These are phyloP conservation scores for Phytophthora parvispora DNA, from an alignment of 352 stramenopile genomes.

Conservation along the genomic window DNA sequence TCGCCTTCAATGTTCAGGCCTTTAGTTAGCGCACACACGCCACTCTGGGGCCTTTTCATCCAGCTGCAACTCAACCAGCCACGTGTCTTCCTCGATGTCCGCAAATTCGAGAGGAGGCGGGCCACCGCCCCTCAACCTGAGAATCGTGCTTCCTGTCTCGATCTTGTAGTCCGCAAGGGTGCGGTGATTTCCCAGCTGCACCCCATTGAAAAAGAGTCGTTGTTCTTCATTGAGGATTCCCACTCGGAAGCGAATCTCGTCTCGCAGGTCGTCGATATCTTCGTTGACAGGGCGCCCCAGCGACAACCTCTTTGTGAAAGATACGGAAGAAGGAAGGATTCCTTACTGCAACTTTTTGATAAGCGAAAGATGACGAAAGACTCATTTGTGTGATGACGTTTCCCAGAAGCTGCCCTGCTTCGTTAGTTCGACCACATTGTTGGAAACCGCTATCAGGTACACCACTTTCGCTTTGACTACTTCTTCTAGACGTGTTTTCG, in stretches of 20 bases:
- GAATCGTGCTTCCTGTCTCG: background rate
- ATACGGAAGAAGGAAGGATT: too few species aligned
- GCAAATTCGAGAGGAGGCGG: background rate
- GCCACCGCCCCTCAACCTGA: background rate
- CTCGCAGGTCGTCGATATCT: background rate
- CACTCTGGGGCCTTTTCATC: background rate
- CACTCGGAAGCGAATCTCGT: conserved; percentile 19
- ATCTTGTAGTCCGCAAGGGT: background rate
- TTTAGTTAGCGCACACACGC: background rate
- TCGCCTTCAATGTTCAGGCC: background rate
- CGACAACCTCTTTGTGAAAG: background rate
- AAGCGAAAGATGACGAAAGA: background rate
- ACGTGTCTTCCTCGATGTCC: background rate
- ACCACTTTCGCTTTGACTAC: background rate
- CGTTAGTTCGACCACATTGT: background rate
- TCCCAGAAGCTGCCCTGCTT: background rate
- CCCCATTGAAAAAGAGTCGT: background rate
- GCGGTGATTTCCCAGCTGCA: background rate
- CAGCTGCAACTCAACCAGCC: background rate
- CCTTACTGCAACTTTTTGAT: background rate
- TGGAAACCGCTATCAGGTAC: background rate
- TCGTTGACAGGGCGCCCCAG: background rate
- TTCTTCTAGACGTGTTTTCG: conserved; percentile 1
- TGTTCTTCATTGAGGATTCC: background rate
- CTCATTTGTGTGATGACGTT: background rate